Conservation (phyloP, 2,329 filamentous ascomycete genomes). For the Delphinella strobiligena region DNA sequence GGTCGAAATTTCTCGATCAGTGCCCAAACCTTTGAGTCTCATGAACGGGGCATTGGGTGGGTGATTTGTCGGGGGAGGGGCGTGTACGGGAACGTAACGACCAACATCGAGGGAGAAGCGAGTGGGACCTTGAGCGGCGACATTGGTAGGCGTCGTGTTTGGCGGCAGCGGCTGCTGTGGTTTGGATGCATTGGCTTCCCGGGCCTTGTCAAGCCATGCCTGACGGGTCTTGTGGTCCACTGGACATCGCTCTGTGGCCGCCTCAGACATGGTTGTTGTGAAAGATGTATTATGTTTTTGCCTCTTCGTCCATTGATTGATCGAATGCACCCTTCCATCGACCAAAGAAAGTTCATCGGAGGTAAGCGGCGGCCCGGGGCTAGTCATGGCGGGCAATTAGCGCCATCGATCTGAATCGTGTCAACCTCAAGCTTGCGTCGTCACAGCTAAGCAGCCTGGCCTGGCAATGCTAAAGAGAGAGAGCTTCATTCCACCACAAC, state of each 20-base stretch:
- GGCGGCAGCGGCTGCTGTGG: constrained; percentile 9
- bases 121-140: constrained; percentile 14
- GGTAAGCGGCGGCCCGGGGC: not conserved
- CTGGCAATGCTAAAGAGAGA: too few species aligned
- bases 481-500: not conserved
- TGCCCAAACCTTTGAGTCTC: constrained; percentile 40
- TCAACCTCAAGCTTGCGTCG: too few species aligned
- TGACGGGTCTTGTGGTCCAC: constrained; percentile 84
- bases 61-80: too few species aligned
- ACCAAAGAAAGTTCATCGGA: not conserved
- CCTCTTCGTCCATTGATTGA: not conserved
- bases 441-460: too few species aligned
- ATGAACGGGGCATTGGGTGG: constrained; percentile 16
- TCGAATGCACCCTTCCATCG: too few species aligned
- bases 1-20: constrained; percentile 61
- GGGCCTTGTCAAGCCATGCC: constrained; percentile 61
- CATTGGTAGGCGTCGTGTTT: constrained; percentile 25
- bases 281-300: not conserved
- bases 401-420: too few species aligned
- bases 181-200: constrained; percentile 21
- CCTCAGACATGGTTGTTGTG: constrained; percentile 2
- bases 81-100: constrained; percentile 16
- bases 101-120: constrained; percentile 22
- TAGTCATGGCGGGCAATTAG: not conserved
- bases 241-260: constrained; percentile 46